Conservation (phyloP, 306 rosid genomes). For the Heteromeles arbutifolia region DNA sequence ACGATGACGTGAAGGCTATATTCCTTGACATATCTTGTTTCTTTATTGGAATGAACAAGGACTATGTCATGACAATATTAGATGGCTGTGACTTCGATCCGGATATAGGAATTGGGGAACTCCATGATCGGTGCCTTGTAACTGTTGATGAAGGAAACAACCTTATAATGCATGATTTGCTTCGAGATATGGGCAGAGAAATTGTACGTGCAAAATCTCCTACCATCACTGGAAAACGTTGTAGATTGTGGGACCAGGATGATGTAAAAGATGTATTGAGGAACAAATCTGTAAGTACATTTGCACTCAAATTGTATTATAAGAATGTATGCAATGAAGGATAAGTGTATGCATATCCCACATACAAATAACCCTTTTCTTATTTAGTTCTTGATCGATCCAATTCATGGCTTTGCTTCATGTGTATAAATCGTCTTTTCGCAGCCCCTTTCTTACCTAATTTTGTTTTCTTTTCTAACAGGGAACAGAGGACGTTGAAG, state of each 20-base stretch:
- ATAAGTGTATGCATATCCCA: not conserved
- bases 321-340: not conserved
- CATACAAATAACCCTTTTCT: not conserved
- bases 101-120: constrained; percentile 20
- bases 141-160: constrained; percentile 11
- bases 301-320: not conserved
- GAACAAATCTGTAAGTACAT: not conserved
- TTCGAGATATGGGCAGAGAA: constrained; percentile 41
- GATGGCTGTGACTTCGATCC: constrained; percentile 30
- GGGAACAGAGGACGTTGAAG: constrained; percentile 9
- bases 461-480: not conserved
- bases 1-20: constrained; percentile 7
- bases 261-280: not conserved
- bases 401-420: not conserved
- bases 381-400: not conserved
- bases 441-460: not conserved
- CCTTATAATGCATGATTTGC: not conserved
- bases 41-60: constrained; percentile 25
- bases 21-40: constrained; percentile 40
- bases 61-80: constrained; percentile 15
- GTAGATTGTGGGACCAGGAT: not conserved
- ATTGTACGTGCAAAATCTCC: constrained; percentile 22
- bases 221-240: constrained; percentile 5
- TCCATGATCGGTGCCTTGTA: constrained; percentile 25
- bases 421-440: not conserved